Base-by-base conservation (phyloP, 306 rosid species). In the Trifolium dubium region DNA sequence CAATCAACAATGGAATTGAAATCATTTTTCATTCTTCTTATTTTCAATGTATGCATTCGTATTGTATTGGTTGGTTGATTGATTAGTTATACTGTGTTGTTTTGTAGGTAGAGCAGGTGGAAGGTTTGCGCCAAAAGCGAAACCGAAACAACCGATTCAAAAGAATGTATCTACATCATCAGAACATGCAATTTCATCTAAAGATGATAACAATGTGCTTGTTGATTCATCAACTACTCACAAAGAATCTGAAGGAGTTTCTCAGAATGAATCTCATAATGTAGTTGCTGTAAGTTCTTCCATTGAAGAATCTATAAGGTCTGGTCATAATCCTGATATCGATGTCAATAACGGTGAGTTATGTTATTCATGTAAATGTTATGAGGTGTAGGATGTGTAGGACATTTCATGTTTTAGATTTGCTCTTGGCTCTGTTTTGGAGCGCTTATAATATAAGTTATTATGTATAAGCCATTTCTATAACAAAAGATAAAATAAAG, bases 91-190 rank as follows among this genome's bases (percentile, higher is more conserved):
- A 55, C 6, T 56, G 8, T 69, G 32, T 72, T 47, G 31, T 76
- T 79, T 71, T 63, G 65, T 84, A 88, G 93, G 64, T 41, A 78
- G 83, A 17, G 74, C 74, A 12, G 83, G 90, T 60, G 51, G 74
- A 14, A 91, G 72, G 71, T 91, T 87, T 84, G 77, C 71, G 64
- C 97, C 97, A 4, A 91, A 87, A 78, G 81, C 72, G 43, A 91
- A 87, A 85, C 66, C 72, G 4, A 91, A 87, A 87, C 83, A 68
- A 23, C 76, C 63, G 10, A 86, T 88, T 23, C 84, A 18, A 78
- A 87, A 83, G 79, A 79, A 72, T 69, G 46, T 49, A 68, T 50
- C 73, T 67, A 72, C 69, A 11, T 54, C 81, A 29, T 37, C 40
- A 37, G 40, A 7, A 37, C 6, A 37, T 37, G 15, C 50, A 44